Base-by-base conservation (phyloP, 768 basidiomycete genomes). In the Amylocystis lapponica region DNA sequence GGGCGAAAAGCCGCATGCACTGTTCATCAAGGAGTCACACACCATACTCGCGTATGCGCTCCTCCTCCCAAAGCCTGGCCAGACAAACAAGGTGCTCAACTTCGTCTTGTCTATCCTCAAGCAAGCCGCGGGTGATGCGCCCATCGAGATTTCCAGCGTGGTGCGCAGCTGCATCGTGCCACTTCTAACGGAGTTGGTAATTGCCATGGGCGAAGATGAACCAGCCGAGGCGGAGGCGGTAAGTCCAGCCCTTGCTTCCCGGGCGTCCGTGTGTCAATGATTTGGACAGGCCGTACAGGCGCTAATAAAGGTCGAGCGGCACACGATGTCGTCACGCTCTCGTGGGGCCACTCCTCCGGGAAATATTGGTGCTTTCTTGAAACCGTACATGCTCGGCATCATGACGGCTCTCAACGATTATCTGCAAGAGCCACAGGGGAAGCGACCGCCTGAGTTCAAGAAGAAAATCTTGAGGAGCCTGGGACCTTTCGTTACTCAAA, bases 341-440 rank as follows among this genome's bases (percentile, higher is more conserved):
- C 59, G 54, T 17, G 36, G 52, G 20, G 52, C 55, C 27, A 51
- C 50, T 19, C 43, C 60, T 45, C 52, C 56, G 16, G 56, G 63
- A 19, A 70, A 74, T 44, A 60, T 87, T 27, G 71, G 74, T 17
- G 61, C 63, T 0, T 84, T 92, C 43, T 67, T 97, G 36, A 81
- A 83, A 61, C 69, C 68, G 7, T 75, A 90, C 50, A 83, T 94
- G 66, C 75, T 96, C 5, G 94, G 88, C 1, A 70, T 97, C 42
- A 81, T 97, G 16, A 80, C 88, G 0, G 72, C 82, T 49, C 75
- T 96, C 53, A 94, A 87, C 53, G 89, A 92, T 25, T 79, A 85
- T 64, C 64, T 97, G 40, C 89, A 91, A 58, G 93, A 92, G 46
- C 71, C 85, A 1, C 78, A 82, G 19, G 87, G 86, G 4, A 90